Base-by-base conservation (phyloP, 2,329 filamentous ascomycete species). In the Diaporthe eres region DNA sequence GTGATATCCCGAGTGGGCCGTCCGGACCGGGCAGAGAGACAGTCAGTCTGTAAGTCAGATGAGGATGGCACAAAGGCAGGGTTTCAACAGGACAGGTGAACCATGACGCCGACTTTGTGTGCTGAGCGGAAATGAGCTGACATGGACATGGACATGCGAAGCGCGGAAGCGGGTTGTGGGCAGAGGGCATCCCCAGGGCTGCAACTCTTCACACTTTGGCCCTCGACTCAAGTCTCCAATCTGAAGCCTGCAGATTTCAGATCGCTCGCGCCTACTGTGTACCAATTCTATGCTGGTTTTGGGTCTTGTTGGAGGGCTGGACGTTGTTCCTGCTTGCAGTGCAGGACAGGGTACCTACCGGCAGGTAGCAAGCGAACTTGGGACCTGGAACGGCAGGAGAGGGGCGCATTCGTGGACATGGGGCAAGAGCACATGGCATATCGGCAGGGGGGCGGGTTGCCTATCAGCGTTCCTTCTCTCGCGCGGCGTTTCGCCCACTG, bases 401-500 rank as follows among this genome's bases (percentile, higher is more conserved):
- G 31, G 31, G 31, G 31, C 57, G 19, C 53, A 55, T 17, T 55
- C 7, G 12, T 3, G 55, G 55, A 34, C 55, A 58, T 57, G 53
- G 55, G 55, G 55, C 31, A 42, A 10, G 37, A 25, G 58, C 37
- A 63, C 60, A 63, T 63, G 60, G 60, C 60, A 31, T 63, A 63
- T 31, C 60, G 12, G 60, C 58, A 42, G 37, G 57, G 57, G 37
- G 37, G 31, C 4, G 31, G 57, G 57, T n/a, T 42, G 15, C 60
- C 60, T 68, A 68, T 53, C 63, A 68, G 31, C 47, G 47, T 39
- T 42, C 65, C 47, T 55, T 39, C 9, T 39, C 9, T 39, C 49
- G 65, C 15, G 65, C 65, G 49, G 65, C 65, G 65, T 55, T 42
- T 70, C 65, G 65, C 63, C 61, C 61, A 49, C 44, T 65, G 42